A percentile compares a stretch with the other conserved stretches of the same genome.
phyloP scores from a whole-genome alignment of 352 stramenopile species.

The Phytophthora idaei region DNA sequence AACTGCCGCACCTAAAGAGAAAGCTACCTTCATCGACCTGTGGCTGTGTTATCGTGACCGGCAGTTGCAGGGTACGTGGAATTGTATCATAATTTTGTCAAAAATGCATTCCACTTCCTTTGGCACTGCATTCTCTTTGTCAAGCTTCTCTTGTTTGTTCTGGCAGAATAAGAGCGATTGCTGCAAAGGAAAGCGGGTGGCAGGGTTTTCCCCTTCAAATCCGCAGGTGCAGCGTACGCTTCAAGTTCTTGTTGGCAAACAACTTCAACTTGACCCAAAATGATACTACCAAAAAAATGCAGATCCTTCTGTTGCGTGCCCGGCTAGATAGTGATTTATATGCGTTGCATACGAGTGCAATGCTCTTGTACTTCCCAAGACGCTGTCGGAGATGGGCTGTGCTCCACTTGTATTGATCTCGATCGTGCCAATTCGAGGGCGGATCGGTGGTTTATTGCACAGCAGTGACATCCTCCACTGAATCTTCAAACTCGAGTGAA shows the following conservation, averaged over 20 bases:
- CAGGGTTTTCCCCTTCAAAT: constrained; percentile 4
- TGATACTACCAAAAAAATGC: not conserved
- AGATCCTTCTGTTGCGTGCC: too few species aligned
- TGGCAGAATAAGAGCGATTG: not conserved
- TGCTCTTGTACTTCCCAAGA: constrained; percentile 22
- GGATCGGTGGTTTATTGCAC: constrained; percentile 16
- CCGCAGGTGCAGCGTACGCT: not conserved
- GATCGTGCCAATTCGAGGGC: not conserved
- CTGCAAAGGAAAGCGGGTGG: not conserved
- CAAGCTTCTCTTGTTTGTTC: not conserved
- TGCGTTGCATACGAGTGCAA: constrained; percentile 12
- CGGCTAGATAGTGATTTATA: too few species aligned
- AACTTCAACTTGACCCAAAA: constrained; percentile 11
- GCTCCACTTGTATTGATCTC: constrained; percentile 3
- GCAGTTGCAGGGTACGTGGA: not conserved
- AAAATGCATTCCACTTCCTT: not conserved
- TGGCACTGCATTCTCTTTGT: not conserved
- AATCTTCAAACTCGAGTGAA: constrained; percentile 62
- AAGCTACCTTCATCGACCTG: too few species aligned
- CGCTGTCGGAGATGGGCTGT: constrained; percentile 1
- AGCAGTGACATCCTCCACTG: constrained; percentile 23
- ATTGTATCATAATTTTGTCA: not conserved
- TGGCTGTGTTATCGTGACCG: not conserved
- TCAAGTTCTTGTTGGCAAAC: not conserved
- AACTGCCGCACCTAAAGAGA: too few species aligned